Evolutionary conservation across 164 flowering plant genomes (phyloP).

Genomic region (Tinospora cordifolia): DNA sequence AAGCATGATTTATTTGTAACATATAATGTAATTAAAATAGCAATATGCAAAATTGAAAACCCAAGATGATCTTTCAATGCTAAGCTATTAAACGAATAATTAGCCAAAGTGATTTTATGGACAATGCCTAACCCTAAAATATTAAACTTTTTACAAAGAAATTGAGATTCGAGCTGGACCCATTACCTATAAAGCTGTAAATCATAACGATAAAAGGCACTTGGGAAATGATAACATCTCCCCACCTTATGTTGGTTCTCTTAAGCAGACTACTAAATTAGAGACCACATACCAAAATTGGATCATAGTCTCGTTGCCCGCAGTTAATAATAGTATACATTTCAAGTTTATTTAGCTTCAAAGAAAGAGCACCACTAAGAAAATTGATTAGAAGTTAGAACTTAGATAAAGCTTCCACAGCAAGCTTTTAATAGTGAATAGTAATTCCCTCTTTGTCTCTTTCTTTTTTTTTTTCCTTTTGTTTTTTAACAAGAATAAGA

Average conservation of each 20-base stretch:
- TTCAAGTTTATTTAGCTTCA: neutral
- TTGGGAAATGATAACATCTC: too few relatives aligned
- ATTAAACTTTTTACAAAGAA: neutral
- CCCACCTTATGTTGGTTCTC: too few relatives aligned
- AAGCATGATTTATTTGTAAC: conserved; percentile 3
- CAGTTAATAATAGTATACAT: neutral
- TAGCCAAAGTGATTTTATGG: neutral
- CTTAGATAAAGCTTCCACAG: neutral
- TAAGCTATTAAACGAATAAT: neutral
- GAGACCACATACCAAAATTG: neutral
- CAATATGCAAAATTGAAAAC: neutral
- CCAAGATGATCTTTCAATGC: neutral
- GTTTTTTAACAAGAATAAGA: too few relatives aligned
- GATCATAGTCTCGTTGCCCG: neutral
- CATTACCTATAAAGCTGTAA: neutral
- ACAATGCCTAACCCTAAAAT: neutral
- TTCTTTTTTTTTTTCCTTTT: too few relatives aligned
- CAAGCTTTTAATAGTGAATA: too few relatives aligned
- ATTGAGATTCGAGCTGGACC: neutral
- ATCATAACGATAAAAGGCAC: neutral
- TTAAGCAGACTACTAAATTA: too few relatives aligned
- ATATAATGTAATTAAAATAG: neutral
- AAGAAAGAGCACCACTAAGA: neutral
- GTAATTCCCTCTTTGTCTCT: too few relatives aligned
- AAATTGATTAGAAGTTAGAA: neutral